These are phyloP conservation scores for Dianthus caryophyllus DNA, from an alignment of 148 eudicot genomes.

Conservation along the genomic window DNA sequence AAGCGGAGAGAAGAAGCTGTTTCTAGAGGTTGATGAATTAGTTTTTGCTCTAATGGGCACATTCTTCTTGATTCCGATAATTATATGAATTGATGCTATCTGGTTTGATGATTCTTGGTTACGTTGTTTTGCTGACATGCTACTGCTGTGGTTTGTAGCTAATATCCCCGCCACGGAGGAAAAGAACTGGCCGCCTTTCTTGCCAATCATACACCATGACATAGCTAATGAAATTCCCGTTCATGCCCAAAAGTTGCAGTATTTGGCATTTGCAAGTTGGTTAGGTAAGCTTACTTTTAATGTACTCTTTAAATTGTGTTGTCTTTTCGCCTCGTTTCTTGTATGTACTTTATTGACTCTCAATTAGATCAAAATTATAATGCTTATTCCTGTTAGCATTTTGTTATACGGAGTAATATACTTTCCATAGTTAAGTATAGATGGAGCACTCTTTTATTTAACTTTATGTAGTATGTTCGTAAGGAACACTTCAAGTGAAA, in stretches of 20 bases:
- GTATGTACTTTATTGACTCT: too few relatives aligned
- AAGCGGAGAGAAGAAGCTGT: slow-evolving; percentile 49
- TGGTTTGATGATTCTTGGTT: neutral
- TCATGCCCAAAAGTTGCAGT: slow-evolving; percentile 52
- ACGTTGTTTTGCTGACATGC: slow-evolving; percentile 14
- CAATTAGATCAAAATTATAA: too few relatives aligned
- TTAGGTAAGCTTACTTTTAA: slow-evolving; percentile 28
- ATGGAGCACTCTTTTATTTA: too few relatives aligned
- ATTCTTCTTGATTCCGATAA: neutral
- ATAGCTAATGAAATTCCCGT: slow-evolving; percentile 50
- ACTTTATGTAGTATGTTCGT: too few relatives aligned
- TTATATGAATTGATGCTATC: neutral
- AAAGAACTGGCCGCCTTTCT: slow-evolving; percentile 50
- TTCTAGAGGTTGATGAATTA: slow-evolving; percentile 28
- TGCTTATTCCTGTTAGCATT: too few relatives aligned
- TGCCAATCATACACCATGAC: slow-evolving; percentile 50
- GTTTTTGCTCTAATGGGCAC: neutral
- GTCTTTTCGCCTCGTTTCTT: too few relatives aligned
- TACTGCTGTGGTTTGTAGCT: slow-evolving; percentile 26
- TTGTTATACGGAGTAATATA: too few relatives aligned
- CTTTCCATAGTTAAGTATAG: too few relatives aligned
- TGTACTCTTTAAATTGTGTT: too few relatives aligned
- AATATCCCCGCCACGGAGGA: slow-evolving; percentile 28
- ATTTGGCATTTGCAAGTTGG: slow-evolving; percentile 58
- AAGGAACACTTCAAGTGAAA: neutral